A percentile compares a stretch with the other conserved stretches of the same genome.
Evolutionary conservation across 768 basidiomycete species (phyloP).

Genomic region (Auriscalpium orientale): DNA sequence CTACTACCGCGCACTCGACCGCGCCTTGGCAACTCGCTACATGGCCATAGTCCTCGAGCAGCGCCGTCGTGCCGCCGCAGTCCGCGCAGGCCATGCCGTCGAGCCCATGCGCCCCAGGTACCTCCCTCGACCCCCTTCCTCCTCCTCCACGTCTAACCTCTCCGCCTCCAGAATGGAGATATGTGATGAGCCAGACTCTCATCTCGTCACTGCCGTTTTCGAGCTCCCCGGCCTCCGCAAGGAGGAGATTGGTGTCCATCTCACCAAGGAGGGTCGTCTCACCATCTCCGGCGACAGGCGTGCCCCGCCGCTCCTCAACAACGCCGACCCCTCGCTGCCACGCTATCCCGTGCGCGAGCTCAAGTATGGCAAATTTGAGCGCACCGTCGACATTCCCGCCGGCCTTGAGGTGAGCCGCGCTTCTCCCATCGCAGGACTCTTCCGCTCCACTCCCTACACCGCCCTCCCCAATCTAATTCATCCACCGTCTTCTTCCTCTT

Average conservation of each 20-base stretch:
- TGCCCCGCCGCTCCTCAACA: conserved; percentile 12
- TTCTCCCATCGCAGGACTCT: not conserved
- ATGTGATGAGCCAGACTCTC: conserved; percentile 34
- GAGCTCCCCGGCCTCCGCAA: conserved; percentile 50
- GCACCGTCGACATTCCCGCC: conserved; percentile 9
- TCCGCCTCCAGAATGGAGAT: conserved; percentile 34
- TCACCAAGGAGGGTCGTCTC: conserved; percentile 36
- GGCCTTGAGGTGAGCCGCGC: conserved; percentile 12
- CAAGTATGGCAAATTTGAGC: conserved; percentile 15
- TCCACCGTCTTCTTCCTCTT: not conserved
- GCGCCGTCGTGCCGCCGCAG: conserved; percentile 7
- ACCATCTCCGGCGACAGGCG: conserved; percentile 39
- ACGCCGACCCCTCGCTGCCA: conserved; percentile 1
- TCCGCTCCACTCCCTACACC: no score
- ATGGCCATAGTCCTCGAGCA: conserved; percentile 12
- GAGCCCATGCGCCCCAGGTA: conserved; percentile 14
- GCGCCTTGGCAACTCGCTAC: conserved; percentile 10
- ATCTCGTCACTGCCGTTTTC: conserved; percentile 42
- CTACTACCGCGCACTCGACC: conserved; percentile 10
- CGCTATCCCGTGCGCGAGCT: conserved; percentile 13
- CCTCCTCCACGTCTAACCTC: not conserved
- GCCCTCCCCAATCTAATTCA: no score
- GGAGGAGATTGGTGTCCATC: conserved; percentile 38
- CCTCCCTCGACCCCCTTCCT: not conserved
- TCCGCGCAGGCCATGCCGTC: not conserved